Evolutionary conservation across 495 filamentous ascomycete species (phyloP).

Genomic region (Trichoderma reesei): DNA sequence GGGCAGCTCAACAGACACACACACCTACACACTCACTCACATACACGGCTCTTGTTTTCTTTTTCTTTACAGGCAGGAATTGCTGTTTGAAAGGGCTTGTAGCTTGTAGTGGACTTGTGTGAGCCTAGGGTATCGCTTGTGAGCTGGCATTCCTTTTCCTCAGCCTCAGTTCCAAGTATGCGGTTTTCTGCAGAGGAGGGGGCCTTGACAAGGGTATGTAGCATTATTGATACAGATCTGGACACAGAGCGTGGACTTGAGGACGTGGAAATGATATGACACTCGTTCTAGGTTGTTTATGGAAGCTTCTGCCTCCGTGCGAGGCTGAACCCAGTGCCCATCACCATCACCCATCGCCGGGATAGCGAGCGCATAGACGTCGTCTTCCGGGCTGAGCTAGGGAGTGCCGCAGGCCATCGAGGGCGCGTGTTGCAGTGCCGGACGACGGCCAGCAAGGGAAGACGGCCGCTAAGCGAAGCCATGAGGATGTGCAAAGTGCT

Average conservation of each 20-base stretch:
- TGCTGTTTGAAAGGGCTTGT: background rate
- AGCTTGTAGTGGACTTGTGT: background rate
- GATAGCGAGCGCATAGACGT: background rate
- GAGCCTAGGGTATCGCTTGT: background rate
- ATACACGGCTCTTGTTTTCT: background rate
- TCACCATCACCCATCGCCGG: background rate
- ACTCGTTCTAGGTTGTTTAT: background rate
- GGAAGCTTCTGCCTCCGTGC: background rate
- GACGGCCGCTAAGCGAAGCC: background rate
- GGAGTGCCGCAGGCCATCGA: constrained; percentile 1
- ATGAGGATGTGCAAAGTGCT: background rate
- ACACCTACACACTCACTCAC: too few species aligned
- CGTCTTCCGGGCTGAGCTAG: background rate
- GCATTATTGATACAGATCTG: background rate
- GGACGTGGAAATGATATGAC: background rate
- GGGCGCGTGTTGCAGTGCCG: constrained; percentile 4
- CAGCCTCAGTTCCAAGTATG: background rate
- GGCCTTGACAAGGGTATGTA: background rate
- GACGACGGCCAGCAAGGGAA: background rate
- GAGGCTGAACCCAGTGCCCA: constrained; percentile 2
- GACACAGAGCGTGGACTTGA: background rate
- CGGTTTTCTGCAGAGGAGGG: background rate
- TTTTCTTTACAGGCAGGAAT: background rate
- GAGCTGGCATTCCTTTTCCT: background rate
- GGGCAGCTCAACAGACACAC: background rate